phyloP scores from a whole-genome alignment of 2,329 filamentous ascomycete genomes.

The Verticillium alfalfae region DNA sequence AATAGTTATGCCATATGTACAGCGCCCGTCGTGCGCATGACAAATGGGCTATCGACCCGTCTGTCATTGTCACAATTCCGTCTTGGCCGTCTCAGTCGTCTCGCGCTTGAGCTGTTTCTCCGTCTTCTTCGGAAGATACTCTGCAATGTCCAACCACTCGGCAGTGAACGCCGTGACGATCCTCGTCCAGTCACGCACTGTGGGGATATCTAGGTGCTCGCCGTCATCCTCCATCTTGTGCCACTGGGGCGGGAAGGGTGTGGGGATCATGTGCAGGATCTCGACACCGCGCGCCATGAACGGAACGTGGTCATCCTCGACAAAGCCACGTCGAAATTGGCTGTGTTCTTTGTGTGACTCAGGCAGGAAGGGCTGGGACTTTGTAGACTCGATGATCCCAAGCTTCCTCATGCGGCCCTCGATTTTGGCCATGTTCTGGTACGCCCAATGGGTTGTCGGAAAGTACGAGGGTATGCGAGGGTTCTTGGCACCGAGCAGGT shows the following conservation, averaged over 20 bases:
- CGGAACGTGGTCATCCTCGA: conserved; percentile 86
- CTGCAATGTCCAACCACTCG: conserved; percentile 72
- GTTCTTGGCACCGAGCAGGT: conserved; percentile 68
- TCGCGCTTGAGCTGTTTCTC: conserved; percentile 16
- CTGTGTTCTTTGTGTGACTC: conserved; percentile 50
- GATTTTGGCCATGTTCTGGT: conserved; percentile 66
- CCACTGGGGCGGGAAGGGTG: conserved; percentile 79
- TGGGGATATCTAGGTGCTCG: conserved; percentile 73
- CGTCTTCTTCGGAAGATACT: conserved; percentile 23
- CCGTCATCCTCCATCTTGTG: conserved; percentile 80
- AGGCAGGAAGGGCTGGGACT: conserved; percentile 55
- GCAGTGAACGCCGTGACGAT: conserved; percentile 79
- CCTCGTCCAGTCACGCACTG: conserved; percentile 80
- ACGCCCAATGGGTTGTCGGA: conserved; percentile 88
- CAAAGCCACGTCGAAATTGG: conserved; percentile 40
- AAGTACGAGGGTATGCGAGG: conserved; percentile 83
- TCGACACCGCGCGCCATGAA: conserved; percentile 85
- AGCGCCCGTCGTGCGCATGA: neutral
- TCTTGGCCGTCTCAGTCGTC: neutral
- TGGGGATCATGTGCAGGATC: conserved; percentile 82
- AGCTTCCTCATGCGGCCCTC: conserved; percentile 70
- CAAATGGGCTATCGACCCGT: neutral
- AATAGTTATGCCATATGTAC: neutral
- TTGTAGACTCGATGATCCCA: conserved; percentile 56
- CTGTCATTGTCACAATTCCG: conserved; percentile 5